Percentiles rank a stretch among this genome's conserved stretches.
Evolutionary conservation across 495 filamentous ascomycete species (phyloP).

Genomic region (Aspergillus sclerotiicarbonarius): DNA sequence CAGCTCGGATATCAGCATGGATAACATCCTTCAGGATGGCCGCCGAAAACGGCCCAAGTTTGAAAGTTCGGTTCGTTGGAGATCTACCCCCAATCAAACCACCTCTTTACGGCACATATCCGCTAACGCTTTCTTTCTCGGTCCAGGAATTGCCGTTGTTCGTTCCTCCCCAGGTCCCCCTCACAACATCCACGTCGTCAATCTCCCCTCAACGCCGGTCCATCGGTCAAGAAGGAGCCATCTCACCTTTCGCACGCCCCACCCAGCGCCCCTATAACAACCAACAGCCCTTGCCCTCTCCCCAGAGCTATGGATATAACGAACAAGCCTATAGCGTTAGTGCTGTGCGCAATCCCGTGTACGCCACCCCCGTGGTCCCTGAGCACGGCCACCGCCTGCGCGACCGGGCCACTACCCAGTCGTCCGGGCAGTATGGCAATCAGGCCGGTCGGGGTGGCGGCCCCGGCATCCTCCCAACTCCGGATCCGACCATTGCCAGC

Average conservation of each 20-base stretch:
- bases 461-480: slow-evolving; percentile 76
- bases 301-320: slow-evolving; percentile 65
- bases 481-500: slow-evolving; percentile 90
- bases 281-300: slow-evolving; percentile 71
- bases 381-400: slow-evolving; percentile 67
- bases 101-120: slow-evolving; percentile 7
- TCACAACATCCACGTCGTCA: slow-evolving; percentile 83
- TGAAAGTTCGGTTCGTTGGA: slow-evolving; percentile 82
- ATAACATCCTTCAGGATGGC: slow-evolving; percentile 96
- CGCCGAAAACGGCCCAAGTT: slow-evolving; percentile 96
- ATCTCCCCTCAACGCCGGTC: slow-evolving; percentile 85
- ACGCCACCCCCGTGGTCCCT: slow-evolving; percentile 54
- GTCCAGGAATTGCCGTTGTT: slow-evolving; percentile 89
- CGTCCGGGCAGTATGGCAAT: slow-evolving; percentile 34
- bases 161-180: slow-evolving; percentile 87
- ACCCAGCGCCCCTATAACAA: slow-evolving; percentile 72
- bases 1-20: slow-evolving; percentile 95
- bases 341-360: slow-evolving; percentile 38
- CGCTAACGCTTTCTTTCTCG: slow-evolving; percentile 16
- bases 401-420: slow-evolving; percentile 43
- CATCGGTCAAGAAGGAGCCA: slow-evolving; percentile 55
- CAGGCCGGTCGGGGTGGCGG: slow-evolving; percentile 40
- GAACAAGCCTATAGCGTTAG: slow-evolving; percentile 46
- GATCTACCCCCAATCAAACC: neutral
- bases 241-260: slow-evolving; percentile 66